Base-by-base conservation (phyloP, 2,329 filamentous ascomycete species). In the Ophiocordyceps camponoti-floridani region DNA sequence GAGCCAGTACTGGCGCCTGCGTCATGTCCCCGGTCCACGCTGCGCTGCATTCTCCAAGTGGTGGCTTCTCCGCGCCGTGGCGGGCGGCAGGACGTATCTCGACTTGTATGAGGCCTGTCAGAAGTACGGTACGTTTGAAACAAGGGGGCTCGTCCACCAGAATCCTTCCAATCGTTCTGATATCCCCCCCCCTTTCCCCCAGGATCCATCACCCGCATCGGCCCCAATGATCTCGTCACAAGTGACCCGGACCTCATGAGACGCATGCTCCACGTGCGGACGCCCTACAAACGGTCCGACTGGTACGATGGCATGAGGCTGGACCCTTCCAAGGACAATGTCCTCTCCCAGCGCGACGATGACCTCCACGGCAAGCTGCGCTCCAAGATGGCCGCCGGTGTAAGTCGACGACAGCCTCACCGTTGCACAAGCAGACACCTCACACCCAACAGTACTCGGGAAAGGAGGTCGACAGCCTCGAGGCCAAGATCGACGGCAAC, bases 221-320 rank as follows among this genome's bases (percentile, higher is more conserved):
- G 63, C 1, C 67, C 69, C 8, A 67, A 66, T 31, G 55, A 69
- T 46, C 55, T 72, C 23, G 53, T 72, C 43, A 69, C 67, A 2
- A 63, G 63, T 37, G 65, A 69, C 45, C 57, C 67, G 1, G 65
- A 66, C 16, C 54, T 69, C 14, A 52, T 66, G 56, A 58, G 61
- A 43, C 62, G 53, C 50, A 64, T 62, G 54, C 66, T 57, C 54
- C 61, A 56, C 43, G 59, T 61, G 1, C 60, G 60, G 4, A 57
- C 57, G 3, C 43, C 47, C 12, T 69, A 68, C 44, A 62, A 41
- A 3, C 52, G 56, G 2, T 54, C 56, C 2, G 50, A 49, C 12
- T 72, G 65, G 64, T 72, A 72, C 51, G 62, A 67, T 45, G 66
- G 63, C 2, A 59, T 73, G 47, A 63, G 65, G 12, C 58, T 77